Evolutionary conservation across 1,284 basidiomycete species (phyloP).

Genomic region (Golubevia pallescens): DNA sequence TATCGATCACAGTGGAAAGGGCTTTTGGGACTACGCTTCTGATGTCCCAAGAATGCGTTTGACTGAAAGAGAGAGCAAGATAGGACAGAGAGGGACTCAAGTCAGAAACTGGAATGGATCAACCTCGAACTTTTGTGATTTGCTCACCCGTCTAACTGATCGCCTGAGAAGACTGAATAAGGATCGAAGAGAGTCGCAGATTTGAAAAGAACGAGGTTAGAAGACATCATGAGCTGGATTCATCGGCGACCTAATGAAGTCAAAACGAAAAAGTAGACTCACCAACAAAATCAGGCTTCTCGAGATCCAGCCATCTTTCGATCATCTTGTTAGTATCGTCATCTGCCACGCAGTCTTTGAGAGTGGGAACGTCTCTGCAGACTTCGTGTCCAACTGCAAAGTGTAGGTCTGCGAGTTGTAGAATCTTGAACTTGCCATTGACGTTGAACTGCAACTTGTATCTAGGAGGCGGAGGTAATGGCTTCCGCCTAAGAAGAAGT

Average conservation of each 20-base stretch:
- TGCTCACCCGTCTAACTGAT: too few species aligned
- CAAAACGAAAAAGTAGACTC: background rate
- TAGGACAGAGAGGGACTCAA: too few species aligned
- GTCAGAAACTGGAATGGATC: background rate
- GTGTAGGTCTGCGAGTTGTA: conserved; percentile 57
- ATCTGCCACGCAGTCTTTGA: conserved; percentile 17
- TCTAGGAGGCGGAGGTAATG: conserved; percentile 15
- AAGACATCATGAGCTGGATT: too few species aligned
- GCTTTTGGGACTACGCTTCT: conserved; percentile 32
- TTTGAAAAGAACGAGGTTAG: conserved; percentile 16
- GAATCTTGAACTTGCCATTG: conserved; percentile 53
- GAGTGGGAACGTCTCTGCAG: conserved; percentile 34
- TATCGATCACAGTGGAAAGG: conserved; percentile 25
- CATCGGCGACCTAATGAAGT: too few species aligned
- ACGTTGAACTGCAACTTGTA: conserved; percentile 22
- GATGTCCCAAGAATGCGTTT: conserved; percentile 46
- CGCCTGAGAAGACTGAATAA: background rate
- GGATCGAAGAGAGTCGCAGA: conserved; percentile 24
- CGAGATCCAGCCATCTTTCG: conserved; percentile 45
- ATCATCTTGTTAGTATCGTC: conserved; percentile 42
- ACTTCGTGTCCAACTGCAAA: conserved; percentile 40
- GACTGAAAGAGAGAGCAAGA: conserved; percentile 8
- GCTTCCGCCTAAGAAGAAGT: conserved; percentile 32
- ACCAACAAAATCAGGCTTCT: conserved; percentile 52
- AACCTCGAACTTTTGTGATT: background rate